Evolutionary conservation across 192 early-diverging fungal genomes (phyloP).

Genomic region (Rhizoclosmatium sp.): DNA sequence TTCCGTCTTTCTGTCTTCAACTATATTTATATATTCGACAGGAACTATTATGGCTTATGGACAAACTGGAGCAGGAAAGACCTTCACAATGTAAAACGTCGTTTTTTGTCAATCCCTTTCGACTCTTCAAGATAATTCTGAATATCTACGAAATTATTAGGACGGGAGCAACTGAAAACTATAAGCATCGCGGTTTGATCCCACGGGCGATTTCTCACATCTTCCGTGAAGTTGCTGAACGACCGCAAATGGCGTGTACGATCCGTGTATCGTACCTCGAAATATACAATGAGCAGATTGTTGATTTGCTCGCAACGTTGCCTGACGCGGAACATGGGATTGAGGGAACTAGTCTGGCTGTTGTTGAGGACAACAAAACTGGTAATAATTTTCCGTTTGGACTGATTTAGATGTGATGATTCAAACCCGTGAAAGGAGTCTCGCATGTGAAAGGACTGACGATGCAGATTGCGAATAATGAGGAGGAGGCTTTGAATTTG

Average conservation of each 20-base stretch:
- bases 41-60: slow-evolving; percentile 67
- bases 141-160: slow-evolving; percentile 28
- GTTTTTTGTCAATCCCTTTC: background rate
- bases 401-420: background rate
- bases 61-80: slow-evolving; percentile 68
- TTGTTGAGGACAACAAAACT: slow-evolving; percentile 62
- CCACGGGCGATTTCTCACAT: slow-evolving; percentile 65
- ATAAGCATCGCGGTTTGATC: slow-evolving; percentile 69
- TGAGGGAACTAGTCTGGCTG: slow-evolving; percentile 42
- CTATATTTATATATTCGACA: slow-evolving; percentile 1
- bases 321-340: slow-evolving; percentile 25
- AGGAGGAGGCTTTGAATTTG: slow-evolving; percentile 68
- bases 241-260: slow-evolving; percentile 61
- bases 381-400: slow-evolving; percentile 32
- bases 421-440: slow-evolving; percentile 39
- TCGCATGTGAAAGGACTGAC: slow-evolving; percentile 65
- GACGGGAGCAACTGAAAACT: slow-evolving; percentile 73
- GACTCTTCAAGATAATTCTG: background rate
- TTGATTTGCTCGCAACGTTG: slow-evolving; percentile 57
- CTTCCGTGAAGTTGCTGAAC: slow-evolving; percentile 60
- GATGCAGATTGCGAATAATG: slow-evolving; percentile 59
- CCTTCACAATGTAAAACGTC: slow-evolving; percentile 62
- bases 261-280: slow-evolving; percentile 64
- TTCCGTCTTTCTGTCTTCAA: background rate
- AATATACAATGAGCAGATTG: slow-evolving; percentile 70